Evolutionary conservation across 2,329 filamentous ascomycete species (phyloP), one percentile per base, ranked within the genome.

Genomic region (Alternaria triticina): DNA sequence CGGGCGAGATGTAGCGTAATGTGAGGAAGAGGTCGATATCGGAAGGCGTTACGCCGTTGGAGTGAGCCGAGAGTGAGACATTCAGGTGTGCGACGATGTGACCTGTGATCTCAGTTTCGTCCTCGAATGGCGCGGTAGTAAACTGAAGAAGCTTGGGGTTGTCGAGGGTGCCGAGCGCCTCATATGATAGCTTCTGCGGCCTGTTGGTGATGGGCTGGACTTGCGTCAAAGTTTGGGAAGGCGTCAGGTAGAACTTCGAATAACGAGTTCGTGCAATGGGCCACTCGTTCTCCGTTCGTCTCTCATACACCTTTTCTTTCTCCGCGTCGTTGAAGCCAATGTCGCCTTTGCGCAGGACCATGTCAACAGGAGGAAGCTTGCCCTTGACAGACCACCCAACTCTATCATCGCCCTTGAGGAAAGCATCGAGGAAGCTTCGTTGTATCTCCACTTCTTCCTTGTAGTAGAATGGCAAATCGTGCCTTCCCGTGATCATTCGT

Each of bases 381-480:
- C 89, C 88, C 11, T 83, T 81, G 10, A 80, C 71, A 0, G 83
- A 84, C 88, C 89, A 91, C n/a, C 88, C 88, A 0, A 82, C 82
- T 0, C 82, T 80, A 69, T 92, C 90, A 0, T 91, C 84, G 2
- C 83, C 87, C 68, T 91, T 92, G 36, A 93, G 83, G 72, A 93
- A 93, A 0, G 90, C 90, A 62, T 91, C 88, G 0, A 92, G 80
- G 74, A 93, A 93, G 67, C 86, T 87, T 50, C 82, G 84, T 71
- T 92, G 90, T 0, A 92, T 69, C 64, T 90, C 87, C 0, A 91
- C 89, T 65, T 91, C 88, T 51, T 91, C 87, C 1, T 85, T 77
- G 73, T 91, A 91, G 79, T 91, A 93, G 74, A 92, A 92, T 0
- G 90, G 90, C 2, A 92, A 81, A 69, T 92, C 90, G 65, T 93